Conservation (phyloP, 2,329 filamentous ascomycete genomes). For the Xylariaceae sp. region DNA sequence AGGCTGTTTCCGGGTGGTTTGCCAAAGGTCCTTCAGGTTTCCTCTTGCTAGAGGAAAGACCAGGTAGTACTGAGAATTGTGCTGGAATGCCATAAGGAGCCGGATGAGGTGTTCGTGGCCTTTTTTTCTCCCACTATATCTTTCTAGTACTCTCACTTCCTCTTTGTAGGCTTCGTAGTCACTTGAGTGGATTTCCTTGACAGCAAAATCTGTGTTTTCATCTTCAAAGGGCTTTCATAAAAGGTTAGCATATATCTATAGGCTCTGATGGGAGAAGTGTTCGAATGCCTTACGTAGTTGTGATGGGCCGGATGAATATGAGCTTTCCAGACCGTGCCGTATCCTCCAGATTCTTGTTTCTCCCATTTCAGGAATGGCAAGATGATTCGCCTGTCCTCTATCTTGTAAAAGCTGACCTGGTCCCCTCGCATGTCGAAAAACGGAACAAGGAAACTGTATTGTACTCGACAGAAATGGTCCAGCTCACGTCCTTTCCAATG, state of each 20-base stretch:
- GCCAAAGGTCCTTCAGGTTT: constrained; percentile 27
- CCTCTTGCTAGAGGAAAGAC: constrained; percentile 26
- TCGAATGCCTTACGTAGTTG: neutral
- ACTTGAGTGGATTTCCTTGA: constrained; percentile 24
- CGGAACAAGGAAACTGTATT: constrained; percentile 18
- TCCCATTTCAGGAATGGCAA: neutral
- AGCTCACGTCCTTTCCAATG: neutral
- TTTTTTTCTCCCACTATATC: constrained; percentile 10
- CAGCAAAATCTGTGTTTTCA: constrained; percentile 10
- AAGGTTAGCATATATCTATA: neutral
- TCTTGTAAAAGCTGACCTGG: constrained; percentile 9
- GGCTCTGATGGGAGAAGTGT: neutral
- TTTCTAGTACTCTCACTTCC: constrained; percentile 20
- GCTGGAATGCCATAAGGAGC: constrained; percentile 24
- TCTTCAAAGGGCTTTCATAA: neutral
- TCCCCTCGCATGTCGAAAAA: constrained; percentile 16
- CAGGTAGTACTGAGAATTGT: constrained; percentile 22
- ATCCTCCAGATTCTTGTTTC: constrained; percentile 2
- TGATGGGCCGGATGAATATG: constrained; percentile 27
- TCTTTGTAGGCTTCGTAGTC: constrained; percentile 13
- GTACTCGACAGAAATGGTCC: neutral
- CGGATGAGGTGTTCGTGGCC: constrained; percentile 25
- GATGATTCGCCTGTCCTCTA: constrained; percentile 1
- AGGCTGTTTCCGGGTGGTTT: neutral
- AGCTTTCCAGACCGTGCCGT: constrained; percentile 22